These are phyloP conservation scores for Schizothecium vesticola DNA, from an alignment of 495 filamentous ascomycete genomes.

Conservation along the genomic window DNA sequence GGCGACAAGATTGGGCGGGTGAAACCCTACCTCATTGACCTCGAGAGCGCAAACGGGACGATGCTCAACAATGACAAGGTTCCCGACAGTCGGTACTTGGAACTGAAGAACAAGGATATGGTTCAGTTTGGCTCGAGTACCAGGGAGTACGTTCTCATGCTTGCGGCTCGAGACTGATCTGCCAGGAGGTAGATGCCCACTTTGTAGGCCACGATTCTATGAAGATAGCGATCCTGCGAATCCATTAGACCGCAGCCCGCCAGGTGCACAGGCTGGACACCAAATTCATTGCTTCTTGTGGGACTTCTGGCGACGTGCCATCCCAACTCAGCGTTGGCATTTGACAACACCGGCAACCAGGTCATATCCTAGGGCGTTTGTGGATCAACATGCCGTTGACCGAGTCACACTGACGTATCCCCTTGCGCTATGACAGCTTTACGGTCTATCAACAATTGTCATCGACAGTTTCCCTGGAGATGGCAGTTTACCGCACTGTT, in stretches of 20 bases:
- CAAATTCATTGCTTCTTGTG: background rate
- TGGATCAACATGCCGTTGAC: background rate
- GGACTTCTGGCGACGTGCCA: background rate
- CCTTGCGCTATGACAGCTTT: background rate
- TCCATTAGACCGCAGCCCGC: background rate
- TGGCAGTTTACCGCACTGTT: background rate
- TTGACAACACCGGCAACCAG: background rate
- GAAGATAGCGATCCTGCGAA: too few relatives aligned
- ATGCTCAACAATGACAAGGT: conserved; percentile 69
- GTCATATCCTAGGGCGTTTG: background rate
- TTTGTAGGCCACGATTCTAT: background rate
- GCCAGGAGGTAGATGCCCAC: background rate
- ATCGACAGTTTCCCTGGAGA: background rate
- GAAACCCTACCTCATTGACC: conserved; percentile 84
- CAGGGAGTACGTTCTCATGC: conserved; percentile 81
- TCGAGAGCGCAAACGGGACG: conserved; percentile 93
- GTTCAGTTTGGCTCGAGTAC: conserved; percentile 81
- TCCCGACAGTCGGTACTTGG: conserved; percentile 72
- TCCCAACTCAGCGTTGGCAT: background rate
- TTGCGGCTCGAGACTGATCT: conserved; percentile 46
- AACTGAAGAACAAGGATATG: conserved; percentile 83
- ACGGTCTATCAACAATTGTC: background rate
- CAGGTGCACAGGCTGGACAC: background rate
- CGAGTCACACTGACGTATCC: background rate
- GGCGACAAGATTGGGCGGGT: conserved; percentile 78